Evolutionary conservation across 805 yeast genomes (phyloP), one percentile per base, ranked within the genome.

Genomic region (Starmerella apis): DNA sequence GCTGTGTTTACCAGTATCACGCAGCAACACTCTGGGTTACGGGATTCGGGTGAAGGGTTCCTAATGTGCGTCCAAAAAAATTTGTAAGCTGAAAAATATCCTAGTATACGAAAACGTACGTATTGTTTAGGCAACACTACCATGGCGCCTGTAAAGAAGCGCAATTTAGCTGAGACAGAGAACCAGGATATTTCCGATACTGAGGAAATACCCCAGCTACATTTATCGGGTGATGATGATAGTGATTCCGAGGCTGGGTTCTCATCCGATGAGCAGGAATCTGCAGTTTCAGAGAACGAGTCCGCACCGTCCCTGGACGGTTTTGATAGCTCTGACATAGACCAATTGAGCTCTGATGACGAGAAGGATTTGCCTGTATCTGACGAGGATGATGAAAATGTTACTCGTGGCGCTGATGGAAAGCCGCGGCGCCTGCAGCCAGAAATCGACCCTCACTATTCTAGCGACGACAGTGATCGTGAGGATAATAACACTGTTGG

Each of bases 381-480:
- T 9, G 39, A 36, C 39, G 62, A 66, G 36, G 71, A 70, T 47
- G 60, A 68, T 2, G 43, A 31, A n/a, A 32, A 44, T 8, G 20
- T 28, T 36, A 61, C 65, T 35, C 42, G 53, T 10, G 73, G 73
- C 4, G 71, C 73, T 1, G 96, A 90, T 66, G 96, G 97, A 8
- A 70, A 75, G 32, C 78, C 79, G n/a, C 73, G 97, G 63, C 66
- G 80, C 5, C 71, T 88, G 49, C 79, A 76, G 60, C 96, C 96
- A 3, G 96, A 87, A 63, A 90, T 92, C 53, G 84, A 86, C 32
- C 97, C 98, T 5, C 79, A 78, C n/a, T 92, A 90, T 65, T 96
- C 90, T 63, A 78, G 87, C 56, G 98, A 92, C 68, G 98, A 92
- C 62, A 79, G 87, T 59, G 96, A 88, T 63, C 76, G 63, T 13